Conservation (phyloP, 2,329 filamentous ascomycete species). For the Aurifilum marmelostoma region DNA sequence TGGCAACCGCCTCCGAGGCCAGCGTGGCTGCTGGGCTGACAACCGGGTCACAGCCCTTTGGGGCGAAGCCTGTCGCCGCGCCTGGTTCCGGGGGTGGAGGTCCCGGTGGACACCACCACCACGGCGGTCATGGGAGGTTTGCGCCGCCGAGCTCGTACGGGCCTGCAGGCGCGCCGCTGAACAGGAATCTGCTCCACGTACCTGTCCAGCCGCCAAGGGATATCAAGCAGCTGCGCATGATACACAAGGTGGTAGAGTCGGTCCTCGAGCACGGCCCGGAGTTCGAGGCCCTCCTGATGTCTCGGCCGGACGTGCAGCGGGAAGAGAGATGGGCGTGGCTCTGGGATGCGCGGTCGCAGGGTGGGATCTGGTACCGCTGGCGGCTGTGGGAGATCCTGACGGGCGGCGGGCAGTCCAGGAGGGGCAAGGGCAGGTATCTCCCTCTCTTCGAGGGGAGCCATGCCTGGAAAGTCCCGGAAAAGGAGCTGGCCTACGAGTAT, state of each 20-base stretch:
- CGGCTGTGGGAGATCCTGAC: conserved; percentile 86
- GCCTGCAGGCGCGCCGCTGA: conserved; percentile 45
- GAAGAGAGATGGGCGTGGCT: conserved; percentile 95
- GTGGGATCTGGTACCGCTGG: conserved; percentile 91
- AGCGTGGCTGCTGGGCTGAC: conserved; percentile 51
- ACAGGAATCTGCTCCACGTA: conserved; percentile 62
- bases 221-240: conserved; percentile 76
- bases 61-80: conserved; percentile 68
- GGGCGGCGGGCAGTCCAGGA: conserved; percentile 51
- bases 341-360: conserved; percentile 80
- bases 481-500: conserved; percentile 78
- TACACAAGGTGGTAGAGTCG: conserved; percentile 84
- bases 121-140: conserved; percentile 52
- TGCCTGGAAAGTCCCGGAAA: conserved; percentile 77
- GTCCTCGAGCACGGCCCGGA: conserved; percentile 80
- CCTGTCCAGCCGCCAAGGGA: conserved; percentile 77
- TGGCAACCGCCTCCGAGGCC: conserved; percentile 41
- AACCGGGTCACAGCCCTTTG: conserved; percentile 68
- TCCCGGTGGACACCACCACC: conserved; percentile 42
- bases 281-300: conserved; percentile 93
- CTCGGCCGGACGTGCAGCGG: conserved; percentile 76
- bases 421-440: conserved; percentile 56
- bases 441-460: conserved; percentile 76
- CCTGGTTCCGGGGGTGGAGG: conserved; percentile 33
- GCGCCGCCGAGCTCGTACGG: conserved; percentile 76